Evolutionary conservation across 2,329 filamentous ascomycete genomes (phyloP).

Genomic region (Alternaria conjuncta): DNA sequence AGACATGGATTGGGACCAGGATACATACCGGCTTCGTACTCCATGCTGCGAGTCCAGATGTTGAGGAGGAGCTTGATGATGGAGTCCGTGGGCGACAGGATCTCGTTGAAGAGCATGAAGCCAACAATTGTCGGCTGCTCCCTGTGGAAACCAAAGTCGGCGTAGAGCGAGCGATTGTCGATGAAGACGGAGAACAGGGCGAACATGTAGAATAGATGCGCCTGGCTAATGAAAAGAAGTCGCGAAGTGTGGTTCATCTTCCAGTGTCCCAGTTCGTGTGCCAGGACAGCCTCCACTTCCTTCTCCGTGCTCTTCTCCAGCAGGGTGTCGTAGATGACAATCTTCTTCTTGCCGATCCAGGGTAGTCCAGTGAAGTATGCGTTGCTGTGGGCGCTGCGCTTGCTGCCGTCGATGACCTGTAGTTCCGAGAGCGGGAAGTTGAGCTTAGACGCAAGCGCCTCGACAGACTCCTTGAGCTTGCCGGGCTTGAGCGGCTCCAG

Average conservation of each 20-base stretch:
- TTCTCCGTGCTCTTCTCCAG: conserved; percentile 92
- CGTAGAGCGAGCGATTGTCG: conserved; percentile 90
- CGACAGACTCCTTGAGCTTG: conserved; percentile 84
- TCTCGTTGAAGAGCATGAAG: conserved; percentile 96
- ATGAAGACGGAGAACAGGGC: conserved; percentile 96
- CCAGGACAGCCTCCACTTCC: conserved; percentile 93
- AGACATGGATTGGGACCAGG: conserved; percentile 1
- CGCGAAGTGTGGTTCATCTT: conserved; percentile 93
- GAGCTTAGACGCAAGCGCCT: conserved; percentile 80
- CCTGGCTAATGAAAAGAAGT: conserved; percentile 79
- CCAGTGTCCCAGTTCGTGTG: conserved; percentile 97
- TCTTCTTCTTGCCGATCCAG: conserved; percentile 92
- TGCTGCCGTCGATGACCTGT: conserved; percentile 92
- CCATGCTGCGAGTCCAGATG: conserved; percentile 89
- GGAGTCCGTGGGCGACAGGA: conserved; percentile 93
- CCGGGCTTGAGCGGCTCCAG: conserved; percentile 89
- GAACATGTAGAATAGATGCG: conserved; percentile 96
- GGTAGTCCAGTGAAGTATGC: conserved; percentile 96
- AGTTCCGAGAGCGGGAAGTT: conserved; percentile 92
- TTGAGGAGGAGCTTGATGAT: conserved; percentile 96
- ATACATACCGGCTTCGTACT: conserved; percentile 82
- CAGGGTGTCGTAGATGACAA: conserved; percentile 97
- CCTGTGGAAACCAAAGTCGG: conserved; percentile 84
- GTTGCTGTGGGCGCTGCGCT: conserved; percentile 86
- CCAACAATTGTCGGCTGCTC: conserved; percentile 93